These are phyloP conservation scores for Papilionanthe hybrid DNA, from an alignment of 116 monocot genomes.

Conservation along the genomic window DNA sequence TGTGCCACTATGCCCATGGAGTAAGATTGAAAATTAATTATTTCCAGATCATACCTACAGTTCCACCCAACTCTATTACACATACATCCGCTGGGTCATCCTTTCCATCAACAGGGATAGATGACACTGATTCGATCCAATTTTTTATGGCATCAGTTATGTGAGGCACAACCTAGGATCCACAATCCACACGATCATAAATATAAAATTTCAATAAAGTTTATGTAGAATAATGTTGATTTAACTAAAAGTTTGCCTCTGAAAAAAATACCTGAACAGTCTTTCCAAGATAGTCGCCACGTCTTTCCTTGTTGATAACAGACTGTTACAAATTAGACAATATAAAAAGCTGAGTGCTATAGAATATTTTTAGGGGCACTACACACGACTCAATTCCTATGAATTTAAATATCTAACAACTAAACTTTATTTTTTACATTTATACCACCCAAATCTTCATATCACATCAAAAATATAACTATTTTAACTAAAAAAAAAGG, in stretches of 20 bases:
- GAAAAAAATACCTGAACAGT: constrained; percentile 60
- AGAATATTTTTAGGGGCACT: background rate
- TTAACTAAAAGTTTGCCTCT: background rate
- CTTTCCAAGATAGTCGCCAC: constrained; percentile 70
- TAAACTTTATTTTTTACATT: no score
- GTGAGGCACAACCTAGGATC: constrained; percentile 47
- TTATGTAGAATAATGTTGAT: background rate
- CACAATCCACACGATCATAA: background rate
- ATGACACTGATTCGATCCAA: constrained; percentile 45
- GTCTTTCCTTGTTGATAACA: constrained; percentile 58
- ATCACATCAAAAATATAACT: no score
- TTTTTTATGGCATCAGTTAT: constrained; percentile 53
- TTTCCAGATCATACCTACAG: constrained; percentile 30
- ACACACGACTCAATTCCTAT: no score
- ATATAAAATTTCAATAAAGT: background rate
- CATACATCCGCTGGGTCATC: constrained; percentile 38
- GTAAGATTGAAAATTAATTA: background rate
- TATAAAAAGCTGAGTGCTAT: background rate
- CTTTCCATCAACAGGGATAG: constrained; percentile 43
- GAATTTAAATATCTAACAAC: no score
- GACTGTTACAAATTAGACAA: constrained; percentile 34
- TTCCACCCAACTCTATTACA: constrained; percentile 55
- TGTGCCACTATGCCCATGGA: background rate
- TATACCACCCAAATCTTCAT: no score
- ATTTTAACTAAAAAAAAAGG: no score